These are phyloP conservation scores for Blastomyces gilchristii DNA, from an alignment of 2,329 filamentous ascomycete species.

Conservation along the genomic window DNA sequence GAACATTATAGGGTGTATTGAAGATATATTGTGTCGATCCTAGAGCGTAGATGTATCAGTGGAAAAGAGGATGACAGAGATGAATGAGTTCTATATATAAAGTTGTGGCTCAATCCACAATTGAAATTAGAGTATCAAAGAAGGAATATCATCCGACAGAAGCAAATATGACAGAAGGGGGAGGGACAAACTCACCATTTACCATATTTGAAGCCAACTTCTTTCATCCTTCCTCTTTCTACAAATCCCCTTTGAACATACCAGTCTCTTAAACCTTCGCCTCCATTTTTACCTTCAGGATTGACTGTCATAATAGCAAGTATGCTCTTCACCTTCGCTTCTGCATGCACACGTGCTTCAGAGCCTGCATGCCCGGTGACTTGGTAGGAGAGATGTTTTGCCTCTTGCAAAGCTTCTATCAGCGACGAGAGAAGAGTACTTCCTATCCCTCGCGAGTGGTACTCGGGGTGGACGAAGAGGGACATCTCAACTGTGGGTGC, in stretches of 20 bases:
- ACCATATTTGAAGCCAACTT: conserved; percentile 31
- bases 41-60: background rate
- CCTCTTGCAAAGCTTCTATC: conserved; percentile 19
- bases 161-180: background rate
- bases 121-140: background rate
- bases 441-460: conserved; percentile 26
- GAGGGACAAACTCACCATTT: conserved; percentile 24
- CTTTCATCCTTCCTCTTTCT: conserved; percentile 29
- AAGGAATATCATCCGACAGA: background rate
- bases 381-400: conserved; percentile 18
- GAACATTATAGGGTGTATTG: conserved; percentile 3
- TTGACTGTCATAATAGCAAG: conserved; percentile 34
- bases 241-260: conserved; percentile 32
- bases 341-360: conserved; percentile 13
- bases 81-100: background rate
- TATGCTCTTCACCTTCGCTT: conserved; percentile 23
- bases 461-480: conserved; percentile 30
- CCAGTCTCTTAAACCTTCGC: conserved; percentile 28
- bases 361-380: conserved; percentile 13
- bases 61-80: background rate
- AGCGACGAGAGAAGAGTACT: conserved; percentile 24
- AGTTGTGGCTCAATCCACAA: background rate
- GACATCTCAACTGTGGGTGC: conserved; percentile 33
- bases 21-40: conserved; percentile 12
- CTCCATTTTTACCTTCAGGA: conserved; percentile 23